Conservation (phyloP, 305 asterid species). For the Rubia peregrina region DNA sequence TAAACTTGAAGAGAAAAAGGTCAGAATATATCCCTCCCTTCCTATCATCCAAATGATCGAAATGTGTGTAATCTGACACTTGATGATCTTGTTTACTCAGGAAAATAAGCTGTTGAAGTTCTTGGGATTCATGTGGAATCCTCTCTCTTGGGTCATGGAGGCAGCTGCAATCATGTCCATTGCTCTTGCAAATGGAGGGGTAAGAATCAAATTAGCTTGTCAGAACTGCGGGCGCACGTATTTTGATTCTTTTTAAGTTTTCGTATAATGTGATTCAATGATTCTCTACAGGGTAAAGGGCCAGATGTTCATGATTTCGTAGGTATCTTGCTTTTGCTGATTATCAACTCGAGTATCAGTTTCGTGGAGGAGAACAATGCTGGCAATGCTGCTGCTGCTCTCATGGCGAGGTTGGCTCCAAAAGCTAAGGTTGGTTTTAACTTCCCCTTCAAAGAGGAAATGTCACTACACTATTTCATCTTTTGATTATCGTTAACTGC, state of each 20-base stretch:
- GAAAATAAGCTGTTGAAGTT: slow-evolving; percentile 28
- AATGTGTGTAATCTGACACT: background rate
- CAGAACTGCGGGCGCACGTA: too few species aligned
- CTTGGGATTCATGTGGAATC: slow-evolving; percentile 33
- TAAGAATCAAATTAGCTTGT: slow-evolving; percentile 6
- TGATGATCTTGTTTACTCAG: background rate
- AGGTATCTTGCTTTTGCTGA: slow-evolving; percentile 25
- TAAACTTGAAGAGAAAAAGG: slow-evolving; percentile 51
- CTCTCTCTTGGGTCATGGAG: slow-evolving; percentile 34
- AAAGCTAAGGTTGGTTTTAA: slow-evolving; percentile 24
- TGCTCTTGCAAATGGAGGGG: slow-evolving; percentile 35
- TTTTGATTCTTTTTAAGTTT: too few species aligned
- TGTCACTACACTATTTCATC: background rate
- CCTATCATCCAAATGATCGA: background rate
- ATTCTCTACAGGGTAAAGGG: slow-evolving; percentile 21
- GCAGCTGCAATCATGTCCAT: slow-evolving; percentile 34
- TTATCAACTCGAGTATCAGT: slow-evolving; percentile 27
- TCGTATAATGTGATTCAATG: too few species aligned
- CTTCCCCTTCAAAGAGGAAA: background rate
- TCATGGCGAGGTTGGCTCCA: slow-evolving; percentile 29
- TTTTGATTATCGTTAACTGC: background rate
- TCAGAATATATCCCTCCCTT: slow-evolving; percentile 10
- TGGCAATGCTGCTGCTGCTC: slow-evolving; percentile 34
- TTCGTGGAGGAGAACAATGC: slow-evolving; percentile 26
- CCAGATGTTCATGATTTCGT: slow-evolving; percentile 25